phyloP scores from a whole-genome alignment of 352 stramenopile species.

The Globisporangium acanthophoron region DNA sequence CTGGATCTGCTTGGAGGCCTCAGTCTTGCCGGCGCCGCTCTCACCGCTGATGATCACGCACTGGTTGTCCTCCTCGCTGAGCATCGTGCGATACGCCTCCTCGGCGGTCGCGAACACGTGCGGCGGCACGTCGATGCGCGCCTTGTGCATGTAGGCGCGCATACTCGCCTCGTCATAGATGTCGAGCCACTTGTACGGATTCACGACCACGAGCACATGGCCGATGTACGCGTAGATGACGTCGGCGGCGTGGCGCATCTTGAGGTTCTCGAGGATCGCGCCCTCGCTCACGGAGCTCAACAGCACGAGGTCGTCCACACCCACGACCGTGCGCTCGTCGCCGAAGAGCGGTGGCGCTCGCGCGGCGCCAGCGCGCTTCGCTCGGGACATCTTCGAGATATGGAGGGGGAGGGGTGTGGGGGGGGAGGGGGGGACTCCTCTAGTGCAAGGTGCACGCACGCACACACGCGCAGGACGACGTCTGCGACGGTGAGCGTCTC shows the following conservation, averaged over 20 bases:
- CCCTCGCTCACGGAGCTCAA: slow-evolving; percentile 63
- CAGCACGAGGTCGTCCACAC: slow-evolving; percentile 82
- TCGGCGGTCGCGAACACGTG: slow-evolving; percentile 86
- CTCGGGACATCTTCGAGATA: slow-evolving; percentile 7
- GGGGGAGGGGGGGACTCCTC: too few species aligned
- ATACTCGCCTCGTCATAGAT: slow-evolving; percentile 85
- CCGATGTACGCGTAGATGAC: slow-evolving; percentile 89
- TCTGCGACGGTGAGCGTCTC: too few species aligned
- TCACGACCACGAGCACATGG: slow-evolving; percentile 84
- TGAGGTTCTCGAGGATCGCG: slow-evolving; percentile 86
- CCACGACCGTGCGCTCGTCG: slow-evolving; percentile 66
- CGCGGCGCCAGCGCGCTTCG: slow-evolving; percentile 7
- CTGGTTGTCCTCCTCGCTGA: slow-evolving; percentile 87
- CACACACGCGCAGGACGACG: too few species aligned
- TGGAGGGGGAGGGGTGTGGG: background rate
- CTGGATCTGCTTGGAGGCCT: slow-evolving; percentile 88
- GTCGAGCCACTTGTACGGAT: slow-evolving; percentile 89
- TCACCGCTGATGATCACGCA: slow-evolving; percentile 89
- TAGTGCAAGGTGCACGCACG: background rate
- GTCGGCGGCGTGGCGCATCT: slow-evolving; percentile 80
- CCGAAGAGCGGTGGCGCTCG: slow-evolving; percentile 23
- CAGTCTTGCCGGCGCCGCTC: slow-evolving; percentile 81
- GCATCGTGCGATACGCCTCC: slow-evolving; percentile 84
- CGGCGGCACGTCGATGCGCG: slow-evolving; percentile 80
- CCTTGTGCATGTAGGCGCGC: slow-evolving; percentile 78